Evolutionary conservation across 208 protist species (phyloP).

Genomic region (Jaenimonas drosophilae): DNA sequence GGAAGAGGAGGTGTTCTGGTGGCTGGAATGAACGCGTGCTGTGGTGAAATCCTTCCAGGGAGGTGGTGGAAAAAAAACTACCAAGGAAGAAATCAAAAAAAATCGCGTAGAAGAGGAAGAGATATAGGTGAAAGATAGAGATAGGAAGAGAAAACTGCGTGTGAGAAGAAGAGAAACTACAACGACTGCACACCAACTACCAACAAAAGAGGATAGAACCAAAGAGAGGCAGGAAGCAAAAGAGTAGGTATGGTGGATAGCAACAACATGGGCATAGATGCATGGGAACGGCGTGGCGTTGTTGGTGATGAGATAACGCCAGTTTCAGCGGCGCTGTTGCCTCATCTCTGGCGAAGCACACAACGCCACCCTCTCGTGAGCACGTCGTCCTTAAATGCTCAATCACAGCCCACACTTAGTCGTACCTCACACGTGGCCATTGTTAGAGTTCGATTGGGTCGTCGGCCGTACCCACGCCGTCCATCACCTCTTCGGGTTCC

Average conservation of each 20-base stretch:
- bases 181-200: neutral
- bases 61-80: constrained; percentile 1
- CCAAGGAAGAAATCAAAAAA: neutral
- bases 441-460: constrained; percentile 60
- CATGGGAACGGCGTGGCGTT: neutral
- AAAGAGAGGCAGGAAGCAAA: constrained; percentile 3
- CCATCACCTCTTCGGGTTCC: neutral
- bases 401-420: neutral
- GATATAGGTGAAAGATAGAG: neutral
- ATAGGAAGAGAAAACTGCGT: constrained; percentile 1
- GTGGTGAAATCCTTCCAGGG: no score
- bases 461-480: constrained; percentile 33
- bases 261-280: neutral
- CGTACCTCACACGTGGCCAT: neutral
- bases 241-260: no score
- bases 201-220: constrained; percentile 2
- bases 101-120: neutral
- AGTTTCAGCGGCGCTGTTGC: no score
- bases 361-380: no score
- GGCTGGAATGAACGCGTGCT: no score
- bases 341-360: no score
- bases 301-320: no score
- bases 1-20: no score
- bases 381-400: no score
- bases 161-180: constrained; percentile 1